Conservation (phyloP, 129 eudicot species). For the Sambucus nigra region DNA sequence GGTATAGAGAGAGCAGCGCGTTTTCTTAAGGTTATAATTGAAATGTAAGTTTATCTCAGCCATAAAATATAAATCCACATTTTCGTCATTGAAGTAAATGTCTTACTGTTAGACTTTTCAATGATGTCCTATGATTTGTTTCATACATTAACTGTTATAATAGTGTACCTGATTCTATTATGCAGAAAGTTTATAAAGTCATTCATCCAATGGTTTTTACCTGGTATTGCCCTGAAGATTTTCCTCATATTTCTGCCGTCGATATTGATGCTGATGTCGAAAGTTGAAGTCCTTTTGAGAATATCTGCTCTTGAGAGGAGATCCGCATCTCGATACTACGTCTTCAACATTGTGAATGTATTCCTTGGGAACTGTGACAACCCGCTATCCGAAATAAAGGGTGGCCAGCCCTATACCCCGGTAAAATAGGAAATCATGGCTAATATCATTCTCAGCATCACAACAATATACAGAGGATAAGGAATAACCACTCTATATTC, state of each 20-base stretch:
- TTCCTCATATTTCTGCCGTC: conserved; percentile 77
- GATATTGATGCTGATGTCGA: conserved; percentile 87
- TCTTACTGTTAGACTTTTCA: neutral
- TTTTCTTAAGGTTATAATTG: conserved; percentile 54
- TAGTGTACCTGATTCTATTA: neutral
- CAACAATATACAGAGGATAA: too few species aligned
- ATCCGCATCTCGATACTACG: conserved; percentile 77
- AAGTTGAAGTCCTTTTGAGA: conserved; percentile 75
- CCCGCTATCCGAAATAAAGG: too few species aligned
- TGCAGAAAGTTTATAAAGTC: conserved; percentile 73
- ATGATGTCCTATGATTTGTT: neutral
- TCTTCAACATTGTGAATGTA: conserved; percentile 76
- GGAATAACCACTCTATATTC: too few species aligned
- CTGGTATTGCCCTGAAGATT: conserved; percentile 89
- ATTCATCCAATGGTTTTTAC: conserved; percentile 72
- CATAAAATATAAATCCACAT: too few species aligned
- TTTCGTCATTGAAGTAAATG: too few species aligned
- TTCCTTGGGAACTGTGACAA: conserved; percentile 84
- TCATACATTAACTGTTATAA: too few species aligned
- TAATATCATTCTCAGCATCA: too few species aligned
- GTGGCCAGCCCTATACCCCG: too few species aligned
- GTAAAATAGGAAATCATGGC: too few species aligned
- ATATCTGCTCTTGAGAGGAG: conserved; percentile 73
- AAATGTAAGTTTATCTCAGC: conserved; percentile 39
- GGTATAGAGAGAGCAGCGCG: conserved; percentile 48